Evolutionary conservation across 1,284 basidiomycete species (phyloP).

Genomic region (Nidula niveotomentosa): DNA sequence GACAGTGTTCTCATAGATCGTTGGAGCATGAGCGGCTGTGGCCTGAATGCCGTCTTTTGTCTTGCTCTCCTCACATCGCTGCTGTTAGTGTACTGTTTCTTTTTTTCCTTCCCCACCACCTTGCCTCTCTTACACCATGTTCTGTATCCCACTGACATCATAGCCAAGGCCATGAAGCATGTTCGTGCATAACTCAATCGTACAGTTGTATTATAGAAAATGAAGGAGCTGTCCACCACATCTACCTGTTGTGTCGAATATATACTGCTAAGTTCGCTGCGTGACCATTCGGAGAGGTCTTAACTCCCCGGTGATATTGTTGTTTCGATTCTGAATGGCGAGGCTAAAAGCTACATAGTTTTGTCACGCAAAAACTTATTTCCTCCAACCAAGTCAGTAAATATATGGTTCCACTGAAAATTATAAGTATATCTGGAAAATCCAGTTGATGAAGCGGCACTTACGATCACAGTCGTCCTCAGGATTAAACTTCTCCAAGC

Average conservation of each 20-base stretch:
- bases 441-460: neutral
- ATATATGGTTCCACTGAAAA: slow-evolving; percentile 1
- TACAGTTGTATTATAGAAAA: too few relatives aligned
- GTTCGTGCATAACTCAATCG: neutral
- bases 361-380: too few relatives aligned
- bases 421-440: neutral
- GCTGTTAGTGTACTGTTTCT: neutral
- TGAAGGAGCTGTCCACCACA: neutral
- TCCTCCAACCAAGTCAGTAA: neutral
- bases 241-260: neutral
- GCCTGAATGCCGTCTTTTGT: neutral
- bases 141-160: neutral
- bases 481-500: neutral
- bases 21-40: neutral
- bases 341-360: too few relatives aligned
- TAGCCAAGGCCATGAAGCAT: neutral
- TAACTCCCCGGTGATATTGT: neutral
- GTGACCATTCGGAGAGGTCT: neutral
- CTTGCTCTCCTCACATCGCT: neutral
- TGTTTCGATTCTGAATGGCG: too few relatives aligned
- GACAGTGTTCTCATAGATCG: neutral
- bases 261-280: neutral
- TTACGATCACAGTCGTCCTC: neutral
- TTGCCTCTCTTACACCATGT: neutral
- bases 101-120: neutral